A percentile compares a stretch with the other conserved stretches of the same genome.
Evolutionary conservation across 1,139 yeast species (phyloP).

Genomic region (Scheffersomyces titani): DNA sequence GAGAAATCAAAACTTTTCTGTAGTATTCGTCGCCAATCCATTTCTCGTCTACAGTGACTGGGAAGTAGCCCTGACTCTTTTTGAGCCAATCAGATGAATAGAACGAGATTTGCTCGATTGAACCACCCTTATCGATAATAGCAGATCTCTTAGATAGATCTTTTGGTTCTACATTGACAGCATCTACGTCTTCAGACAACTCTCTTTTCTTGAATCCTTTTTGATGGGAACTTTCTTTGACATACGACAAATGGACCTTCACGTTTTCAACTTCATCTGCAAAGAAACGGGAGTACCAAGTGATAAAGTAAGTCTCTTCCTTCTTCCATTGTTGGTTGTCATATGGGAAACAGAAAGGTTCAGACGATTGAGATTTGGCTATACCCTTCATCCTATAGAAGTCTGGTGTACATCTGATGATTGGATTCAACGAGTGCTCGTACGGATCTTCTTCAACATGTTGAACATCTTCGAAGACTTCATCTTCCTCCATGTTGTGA

Average conservation of each 20-base stretch:
- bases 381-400: slow-evolving; percentile 64
- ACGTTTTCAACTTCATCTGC: slow-evolving; percentile 55
- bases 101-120: slow-evolving; percentile 49
- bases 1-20: slow-evolving; percentile 54
- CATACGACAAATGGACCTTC: slow-evolving; percentile 64
- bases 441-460: slow-evolving; percentile 66
- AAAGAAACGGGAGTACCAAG: slow-evolving; percentile 76
- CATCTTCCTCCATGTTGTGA: slow-evolving; percentile 66
- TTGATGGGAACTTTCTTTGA: slow-evolving; percentile 54
- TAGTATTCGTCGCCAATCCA: slow-evolving; percentile 57
- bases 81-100: slow-evolving; percentile 71
- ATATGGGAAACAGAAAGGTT: slow-evolving; percentile 81
- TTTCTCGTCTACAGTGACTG: slow-evolving; percentile 57
- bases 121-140: slow-evolving; percentile 42
- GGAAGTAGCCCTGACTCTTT: slow-evolving; percentile 63
- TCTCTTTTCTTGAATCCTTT: slow-evolving; percentile 60
- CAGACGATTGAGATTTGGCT: slow-evolving; percentile 56
- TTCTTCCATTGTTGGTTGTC: slow-evolving; percentile 57
- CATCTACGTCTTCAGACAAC: slow-evolving; percentile 11
- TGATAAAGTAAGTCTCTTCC: slow-evolving; percentile 68
- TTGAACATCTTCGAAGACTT: slow-evolving; percentile 53
- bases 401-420: slow-evolving; percentile 84
- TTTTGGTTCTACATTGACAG: slow-evolving; percentile 2
- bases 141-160: slow-evolving; percentile 29
- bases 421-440: slow-evolving; percentile 69